Base-by-base conservation (phyloP, 108 stramenopile species). In the Cafeteria roenbergensis region DNA sequence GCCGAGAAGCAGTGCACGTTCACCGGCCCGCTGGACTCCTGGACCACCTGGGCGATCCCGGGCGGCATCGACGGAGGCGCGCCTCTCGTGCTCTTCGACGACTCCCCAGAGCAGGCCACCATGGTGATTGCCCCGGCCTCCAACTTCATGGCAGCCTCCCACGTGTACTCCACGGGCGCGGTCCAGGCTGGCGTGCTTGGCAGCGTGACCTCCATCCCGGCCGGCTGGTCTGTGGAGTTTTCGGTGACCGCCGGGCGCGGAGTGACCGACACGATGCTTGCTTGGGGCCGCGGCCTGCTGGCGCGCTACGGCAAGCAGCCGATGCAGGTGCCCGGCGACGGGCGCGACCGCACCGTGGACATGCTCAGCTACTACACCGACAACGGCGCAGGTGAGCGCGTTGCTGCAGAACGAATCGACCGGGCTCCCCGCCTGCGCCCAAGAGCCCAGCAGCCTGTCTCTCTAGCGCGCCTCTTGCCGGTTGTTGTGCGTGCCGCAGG, bases 71-170 rank as follows among this genome's bases (percentile, higher is more conserved):
- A 2, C 24, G 52, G 52, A 2, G 52, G 52, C 52, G 52, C 24
- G n/a, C 52, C 52, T 24, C 24, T 53, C 17, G 52, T 24, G 52
- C 24, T 53, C 17, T 53, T 53, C 24, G 52, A 53, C n/a, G 2
- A 21, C 52, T n/a, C 52, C 24, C 2, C 24, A 21, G 52, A 9
- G 52, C 52, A 53, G 24, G 24, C 8, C 52, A 25, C 52, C 21
- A 8, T 53, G 52, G 52, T 53, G 21, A 9, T 53, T 24, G 8
- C 52, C 21, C 52, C 52, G 2, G 52, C 52, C 17, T 22, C 17
- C 24, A 24, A 53, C 21, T 53, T 53, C 52, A 53, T 53, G 52
- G 52, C 52, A 22, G 52, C 52, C 24, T 53, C 52, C n/a, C 52
- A 53, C 21, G 52, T 24, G 21, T 24, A 24, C 24, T 2, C 2